A percentile compares a stretch with the other conserved stretches of the same genome.
Evolutionary conservation across 2,329 filamentous ascomycete species (phyloP).

Genomic region (Colletotrichum tanaceti): DNA sequence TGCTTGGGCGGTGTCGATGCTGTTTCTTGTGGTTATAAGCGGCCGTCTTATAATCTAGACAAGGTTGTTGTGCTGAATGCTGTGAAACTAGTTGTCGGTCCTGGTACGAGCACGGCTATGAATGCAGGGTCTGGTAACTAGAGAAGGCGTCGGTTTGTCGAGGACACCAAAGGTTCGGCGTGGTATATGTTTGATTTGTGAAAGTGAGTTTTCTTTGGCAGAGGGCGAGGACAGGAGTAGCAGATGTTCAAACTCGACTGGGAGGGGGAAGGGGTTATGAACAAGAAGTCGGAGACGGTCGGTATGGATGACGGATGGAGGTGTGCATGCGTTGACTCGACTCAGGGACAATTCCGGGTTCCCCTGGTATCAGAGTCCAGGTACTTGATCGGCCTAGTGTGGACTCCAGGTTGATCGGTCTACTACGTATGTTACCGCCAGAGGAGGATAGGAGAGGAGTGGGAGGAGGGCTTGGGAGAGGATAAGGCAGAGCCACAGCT

Average conservation of each 20-base stretch:
- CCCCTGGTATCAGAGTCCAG: slow-evolving; percentile 26
- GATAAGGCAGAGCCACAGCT: slow-evolving; percentile 3
- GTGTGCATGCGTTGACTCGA: slow-evolving; percentile 36
- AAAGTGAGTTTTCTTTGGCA: slow-evolving; percentile 1
- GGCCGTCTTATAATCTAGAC: slow-evolving; percentile 26
- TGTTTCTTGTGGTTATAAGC: slow-evolving; percentile 33
- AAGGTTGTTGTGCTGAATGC: slow-evolving; percentile 1
- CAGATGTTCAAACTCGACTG: not conserved
- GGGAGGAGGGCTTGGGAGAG: slow-evolving; percentile 31
- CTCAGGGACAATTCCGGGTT: slow-evolving; percentile 36
- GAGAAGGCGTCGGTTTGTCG: not conserved
- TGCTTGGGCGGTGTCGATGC: slow-evolving; percentile 11
- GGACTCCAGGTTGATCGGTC: slow-evolving; percentile 28
- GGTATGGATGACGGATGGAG: slow-evolving; percentile 16
- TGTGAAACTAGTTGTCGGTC: not conserved
- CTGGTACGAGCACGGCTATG: not conserved
- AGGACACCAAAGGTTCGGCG: not conserved
- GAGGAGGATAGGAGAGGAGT: slow-evolving; percentile 11
- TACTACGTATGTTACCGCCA: slow-evolving; percentile 12
- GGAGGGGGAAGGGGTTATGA: slow-evolving; percentile 27
- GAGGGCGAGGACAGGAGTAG: slow-evolving; percentile 7
- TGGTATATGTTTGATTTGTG: not conserved
- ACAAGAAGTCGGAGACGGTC: slow-evolving; percentile 24
- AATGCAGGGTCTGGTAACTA: not conserved
- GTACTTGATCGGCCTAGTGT: slow-evolving; percentile 28